Evolutionary conservation across 768 basidiomycete species (phyloP).

Genomic region (Termitomyces sp.): DNA sequence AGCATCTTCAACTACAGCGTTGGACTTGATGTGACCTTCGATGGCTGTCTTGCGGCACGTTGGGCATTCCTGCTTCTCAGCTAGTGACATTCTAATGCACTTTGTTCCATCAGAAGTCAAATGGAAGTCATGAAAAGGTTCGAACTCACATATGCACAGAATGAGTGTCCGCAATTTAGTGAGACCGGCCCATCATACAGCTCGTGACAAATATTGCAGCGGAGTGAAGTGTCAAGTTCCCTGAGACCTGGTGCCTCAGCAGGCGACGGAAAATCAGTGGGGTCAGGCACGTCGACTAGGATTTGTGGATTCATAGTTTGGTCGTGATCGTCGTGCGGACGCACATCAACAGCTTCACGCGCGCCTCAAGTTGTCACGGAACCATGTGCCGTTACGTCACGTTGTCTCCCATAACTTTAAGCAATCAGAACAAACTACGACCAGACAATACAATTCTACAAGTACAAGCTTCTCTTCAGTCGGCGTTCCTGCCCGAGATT

Average conservation of each 20-base stretch:
- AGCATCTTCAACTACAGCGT: slow-evolving; percentile 66
- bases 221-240: slow-evolving; percentile 58
- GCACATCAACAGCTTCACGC: not conserved
- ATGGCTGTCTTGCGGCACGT: slow-evolving; percentile 56
- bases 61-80: slow-evolving; percentile 67
- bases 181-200: slow-evolving; percentile 71
- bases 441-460: too few relatives aligned
- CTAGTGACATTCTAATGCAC: slow-evolving; percentile 68
- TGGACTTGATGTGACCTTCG: slow-evolving; percentile 65
- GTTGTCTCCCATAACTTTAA: slow-evolving; percentile 19
- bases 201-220: slow-evolving; percentile 78
- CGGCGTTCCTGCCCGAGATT: slow-evolving; percentile 46
- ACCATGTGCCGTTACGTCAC: slow-evolving; percentile 1
- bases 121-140: slow-evolving; percentile 4
- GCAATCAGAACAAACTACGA: too few relatives aligned
- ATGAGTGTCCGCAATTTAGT: slow-evolving; percentile 75
- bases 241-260: slow-evolving; percentile 50
- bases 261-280: slow-evolving; percentile 64
- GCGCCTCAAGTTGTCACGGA: not conserved
- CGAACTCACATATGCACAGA: slow-evolving; percentile 66
- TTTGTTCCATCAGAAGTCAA: slow-evolving; percentile 24
- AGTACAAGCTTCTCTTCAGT: slow-evolving; percentile 16
- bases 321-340: slow-evolving; percentile 16
- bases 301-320: slow-evolving; percentile 19
- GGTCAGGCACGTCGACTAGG: slow-evolving; percentile 47